phyloP scores from a whole-genome alignment of 2,329 filamentous ascomycete species.

The Triangularia setosa region DNA sequence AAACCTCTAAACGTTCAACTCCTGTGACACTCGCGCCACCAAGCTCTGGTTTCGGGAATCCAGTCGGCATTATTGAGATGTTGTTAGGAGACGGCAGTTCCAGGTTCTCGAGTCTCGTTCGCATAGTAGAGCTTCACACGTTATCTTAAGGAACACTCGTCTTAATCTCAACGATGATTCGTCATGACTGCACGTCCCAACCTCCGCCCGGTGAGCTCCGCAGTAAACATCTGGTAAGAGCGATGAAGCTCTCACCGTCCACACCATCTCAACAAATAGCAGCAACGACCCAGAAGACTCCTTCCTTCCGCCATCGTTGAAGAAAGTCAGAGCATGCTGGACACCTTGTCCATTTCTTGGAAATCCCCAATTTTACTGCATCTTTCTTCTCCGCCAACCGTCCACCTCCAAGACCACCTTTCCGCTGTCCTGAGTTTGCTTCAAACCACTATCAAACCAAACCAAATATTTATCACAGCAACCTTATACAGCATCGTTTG shows the following conservation, averaged over 20 bases:
- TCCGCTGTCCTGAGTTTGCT: slow-evolving; percentile 8
- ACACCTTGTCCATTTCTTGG: background rate
- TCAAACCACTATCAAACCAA: slow-evolving; percentile 7
- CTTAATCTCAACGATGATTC: background rate
- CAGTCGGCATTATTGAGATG: background rate
- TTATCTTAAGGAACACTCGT: background rate
- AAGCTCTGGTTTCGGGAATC: background rate
- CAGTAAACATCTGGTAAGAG: background rate
- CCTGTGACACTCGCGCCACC: background rate
- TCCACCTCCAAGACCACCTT: slow-evolving; percentile 1
- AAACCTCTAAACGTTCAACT: background rate
- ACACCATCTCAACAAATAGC: background rate
- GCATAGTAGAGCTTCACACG: background rate
- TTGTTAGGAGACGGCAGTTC: background rate
- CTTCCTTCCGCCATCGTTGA: background rate
- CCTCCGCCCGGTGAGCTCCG: background rate
- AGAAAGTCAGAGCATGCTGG: background rate
- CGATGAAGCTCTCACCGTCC: slow-evolving; percentile 2
- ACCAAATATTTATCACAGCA: slow-evolving; percentile 2
- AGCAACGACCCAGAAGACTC: background rate
- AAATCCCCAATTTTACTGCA: slow-evolving; percentile 2
- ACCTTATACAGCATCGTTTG: slow-evolving; percentile 13
- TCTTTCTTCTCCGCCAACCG: background rate
- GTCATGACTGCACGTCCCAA: background rate
- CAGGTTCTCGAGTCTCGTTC: background rate